Conservation (phyloP, 306 rosid species). For the Purshia tridentata region DNA sequence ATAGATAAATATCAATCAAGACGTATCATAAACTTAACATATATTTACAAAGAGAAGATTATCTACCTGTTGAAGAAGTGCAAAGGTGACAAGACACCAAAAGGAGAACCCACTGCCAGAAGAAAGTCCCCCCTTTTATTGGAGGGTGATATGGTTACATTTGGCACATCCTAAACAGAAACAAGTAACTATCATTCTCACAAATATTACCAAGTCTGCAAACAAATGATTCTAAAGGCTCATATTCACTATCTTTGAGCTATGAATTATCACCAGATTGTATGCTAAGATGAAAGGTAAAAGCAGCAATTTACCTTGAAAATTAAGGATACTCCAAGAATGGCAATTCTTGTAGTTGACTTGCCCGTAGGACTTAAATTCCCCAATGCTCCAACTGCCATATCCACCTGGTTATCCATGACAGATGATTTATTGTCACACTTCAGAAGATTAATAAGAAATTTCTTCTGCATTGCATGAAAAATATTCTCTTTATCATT, state of each 20-base stretch:
- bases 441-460: conserved; percentile 20
- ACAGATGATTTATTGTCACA: conserved; percentile 32
- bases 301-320: conserved; percentile 48
- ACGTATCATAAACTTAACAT: not conserved
- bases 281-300: conserved; percentile 15
- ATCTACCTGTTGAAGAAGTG: conserved; percentile 90
- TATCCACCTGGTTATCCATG: conserved; percentile 52
- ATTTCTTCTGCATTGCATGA: conserved; percentile 22
- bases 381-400: conserved; percentile 42
- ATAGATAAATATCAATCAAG: not conserved
- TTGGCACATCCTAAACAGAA: conserved; percentile 53
- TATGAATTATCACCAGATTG: conserved; percentile 16
- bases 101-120: conserved; percentile 91
- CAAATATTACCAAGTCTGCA: conserved; percentile 6
- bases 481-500: not conserved
- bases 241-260: conserved; percentile 14
- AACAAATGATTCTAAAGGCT: conserved; percentile 15
- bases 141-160: conserved; percentile 47
- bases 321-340: conserved; percentile 67
- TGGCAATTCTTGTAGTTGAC: conserved; percentile 71
- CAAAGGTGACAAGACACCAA: conserved; percentile 83
- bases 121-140: conserved; percentile 75
- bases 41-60: conserved; percentile 3
- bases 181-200: conserved; percentile 29
- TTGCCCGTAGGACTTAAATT: conserved; percentile 43